Base-by-base conservation (phyloP, 169 alveolate genomes). In the Perkinsus olseni region DNA sequence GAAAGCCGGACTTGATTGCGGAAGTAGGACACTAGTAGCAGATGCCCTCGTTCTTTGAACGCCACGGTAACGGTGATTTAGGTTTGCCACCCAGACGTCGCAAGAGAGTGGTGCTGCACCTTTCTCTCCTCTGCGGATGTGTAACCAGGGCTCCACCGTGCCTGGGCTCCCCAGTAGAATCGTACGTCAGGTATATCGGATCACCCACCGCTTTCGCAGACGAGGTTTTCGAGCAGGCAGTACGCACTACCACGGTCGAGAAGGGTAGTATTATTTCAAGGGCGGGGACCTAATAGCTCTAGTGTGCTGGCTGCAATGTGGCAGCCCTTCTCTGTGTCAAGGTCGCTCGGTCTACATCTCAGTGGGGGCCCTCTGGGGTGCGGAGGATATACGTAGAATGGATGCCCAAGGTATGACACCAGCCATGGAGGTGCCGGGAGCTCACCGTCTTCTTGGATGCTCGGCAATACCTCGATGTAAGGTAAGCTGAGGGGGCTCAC, bases 331-430 rank as follows among this genome's bases (percentile, higher is more conserved):
- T n/a, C n/a, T 28, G 92, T 0, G 37, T 40, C 11, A 51, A 91
- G 20, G 74, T 13, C 48, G 21, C 48, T 91, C 50, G 39, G 48
- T 40, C 10, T 91, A 40, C 39, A 11, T 91, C 39, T 62, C 82
- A 0, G 93, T 39, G 39, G 82, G 93, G 82, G 93, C 74, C 17
- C 34, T 40, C 36, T 91, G 93, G 93, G 74, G 93, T 1, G 93
- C 93, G 34, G 74, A 0, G 39, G 93, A 39, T n/a, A 11, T 91
- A 20, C 93, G 37, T 48, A 4, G 50, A 40, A 40, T 40, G 50
- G 50, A 40, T 40, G 50, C 50, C 11, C 3, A 11, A 40, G 50
- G 3, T 40, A 11, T 6, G 50, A 40, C 21, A 11, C 50, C 11
- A 6, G 50, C 50, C 50, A 40, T 6, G 50, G 50, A 3, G 3